Base-by-base conservation (phyloP, 2,329 filamentous ascomycete genomes). In the Lasiodiplodia sp. region DNA sequence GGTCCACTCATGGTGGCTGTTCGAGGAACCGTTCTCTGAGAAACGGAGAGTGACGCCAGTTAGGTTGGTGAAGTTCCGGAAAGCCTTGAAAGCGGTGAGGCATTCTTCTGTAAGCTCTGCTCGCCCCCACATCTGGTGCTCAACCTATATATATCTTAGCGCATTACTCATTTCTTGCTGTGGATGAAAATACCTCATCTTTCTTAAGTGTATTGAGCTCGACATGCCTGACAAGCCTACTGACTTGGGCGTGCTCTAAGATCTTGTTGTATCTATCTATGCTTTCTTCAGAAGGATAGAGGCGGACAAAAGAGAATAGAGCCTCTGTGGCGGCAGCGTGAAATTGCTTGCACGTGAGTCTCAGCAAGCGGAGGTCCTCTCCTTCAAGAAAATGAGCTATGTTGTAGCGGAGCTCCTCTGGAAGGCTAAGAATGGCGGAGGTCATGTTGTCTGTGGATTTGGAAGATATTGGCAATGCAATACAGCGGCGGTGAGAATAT, bases 401-500 rank as follows among this genome's bases (percentile, higher is more conserved):
- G 25, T 49, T 63, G 58, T 11, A 34, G 18, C 49, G 44, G 28
- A 63, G 58, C 44, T 63, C 58, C 25, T 63, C 58, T n/a, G 44
- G 40, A 25, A 63, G 58, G 18, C 10, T 10, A 8, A 49, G 18
- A 16, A 63, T 44, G 21, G 16, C 34, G 1, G 8, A 12, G 7
- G 14, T 28, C 58, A 63, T 63, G 57, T n/a, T 12, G 23, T 47
- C 6, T 14, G 52, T 34, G 28, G 11, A 8, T 52, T 21, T 21
- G 21, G 18, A 31, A 10, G 52, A 52, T 12, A 10, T 14, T 16
- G 12, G 40, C 28, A 21, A 8, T 14, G 44, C 16, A 51, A 51
- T 34, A 31, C 23, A 55, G 21, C 4, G 11, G 37, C 21, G 12
- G 21, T 23, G 51, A 25, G 51, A 6, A 53, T 5, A 10, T 47